Evolutionary conservation across 805 yeast species (phyloP).

Genomic region (Saturnispora hagleri): DNA sequence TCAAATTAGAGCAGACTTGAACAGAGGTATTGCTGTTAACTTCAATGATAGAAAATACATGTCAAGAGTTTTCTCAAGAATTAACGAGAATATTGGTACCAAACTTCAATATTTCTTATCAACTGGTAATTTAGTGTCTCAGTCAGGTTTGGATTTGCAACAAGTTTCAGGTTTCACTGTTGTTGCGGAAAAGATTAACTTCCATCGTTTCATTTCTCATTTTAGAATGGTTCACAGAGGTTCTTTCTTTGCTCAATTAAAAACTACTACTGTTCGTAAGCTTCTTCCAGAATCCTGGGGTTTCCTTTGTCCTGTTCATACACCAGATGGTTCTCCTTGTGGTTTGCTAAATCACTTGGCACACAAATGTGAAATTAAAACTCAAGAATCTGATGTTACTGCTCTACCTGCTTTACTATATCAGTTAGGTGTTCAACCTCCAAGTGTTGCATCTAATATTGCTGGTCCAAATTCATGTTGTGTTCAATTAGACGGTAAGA

Average conservation of each 20-base stretch:
- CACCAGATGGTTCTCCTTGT: conserved; percentile 99
- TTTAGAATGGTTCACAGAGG: conserved; percentile 99
- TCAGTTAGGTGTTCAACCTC: conserved; percentile 72
- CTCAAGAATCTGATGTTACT: conserved; percentile 65
- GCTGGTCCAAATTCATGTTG: conserved; percentile 87
- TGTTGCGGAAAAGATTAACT: conserved; percentile 96
- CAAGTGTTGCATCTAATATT: conserved; percentile 51
- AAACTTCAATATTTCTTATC: conserved; percentile 90
- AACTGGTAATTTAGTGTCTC: conserved; percentile 94
- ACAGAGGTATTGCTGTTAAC: conserved; percentile 72
- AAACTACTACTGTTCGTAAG: conserved; percentile 95
- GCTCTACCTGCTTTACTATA: conserved; percentile 57
- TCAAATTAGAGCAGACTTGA: conserved; percentile 72
- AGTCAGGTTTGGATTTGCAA: conserved; percentile 94
- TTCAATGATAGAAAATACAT: conserved; percentile 80
- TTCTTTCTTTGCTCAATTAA: conserved; percentile 95
- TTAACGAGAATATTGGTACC: conserved; percentile 90
- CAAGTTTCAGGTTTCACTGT: conserved; percentile 98
- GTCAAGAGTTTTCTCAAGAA: conserved; percentile 63
- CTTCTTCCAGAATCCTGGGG: conserved; percentile 98
- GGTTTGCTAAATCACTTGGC: conserved; percentile 95
- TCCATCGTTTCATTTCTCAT: conserved; percentile 95
- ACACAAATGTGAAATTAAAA: conserved; percentile 85
- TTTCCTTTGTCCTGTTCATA: conserved; percentile 96
- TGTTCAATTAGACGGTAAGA: conserved; percentile 87